A percentile compares a stretch with the other conserved stretches of the same genome.
Conservation (phyloP, 2,329 filamentous ascomycete species). For the Fusarium foetens region DNA sequence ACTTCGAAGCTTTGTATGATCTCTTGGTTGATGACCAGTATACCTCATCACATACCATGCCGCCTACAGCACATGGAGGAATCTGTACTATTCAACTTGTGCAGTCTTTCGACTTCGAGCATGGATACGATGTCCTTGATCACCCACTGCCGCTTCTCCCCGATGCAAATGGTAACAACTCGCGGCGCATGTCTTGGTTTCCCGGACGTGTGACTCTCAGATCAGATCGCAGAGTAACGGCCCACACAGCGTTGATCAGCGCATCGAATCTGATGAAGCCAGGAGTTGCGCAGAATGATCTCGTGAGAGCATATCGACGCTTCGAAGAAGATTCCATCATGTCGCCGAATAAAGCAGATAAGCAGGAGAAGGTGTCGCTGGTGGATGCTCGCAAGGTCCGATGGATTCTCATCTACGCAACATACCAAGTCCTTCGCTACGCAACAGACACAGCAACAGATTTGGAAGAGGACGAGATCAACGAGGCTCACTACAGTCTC, state of each 20-base stretch:
- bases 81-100: slow-evolving; percentile 77
- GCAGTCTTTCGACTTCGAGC: slow-evolving; percentile 70
- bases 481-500: slow-evolving; percentile 67
- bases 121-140: slow-evolving; percentile 67
- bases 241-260: slow-evolving; percentile 63
- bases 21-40: slow-evolving; percentile 73
- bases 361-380: slow-evolving; percentile 61
- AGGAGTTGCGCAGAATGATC: slow-evolving; percentile 56
- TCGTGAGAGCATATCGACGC: slow-evolving; percentile 74
- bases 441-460: slow-evolving; percentile 70
- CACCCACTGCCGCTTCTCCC: slow-evolving; percentile 77
- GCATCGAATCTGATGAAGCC: slow-evolving; percentile 59
- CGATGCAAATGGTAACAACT: slow-evolving; percentile 46
- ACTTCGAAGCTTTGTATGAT: slow-evolving; percentile 77
- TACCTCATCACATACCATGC: slow-evolving; percentile 59
- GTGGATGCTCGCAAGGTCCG: slow-evolving; percentile 79
- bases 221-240: slow-evolving; percentile 59
- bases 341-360: slow-evolving; percentile 63
- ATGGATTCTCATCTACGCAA: slow-evolving; percentile 80
- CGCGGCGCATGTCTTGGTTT: slow-evolving; percentile 56
- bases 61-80: slow-evolving; percentile 69
- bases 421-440: slow-evolving; percentile 76
- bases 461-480: slow-evolving; percentile 66
- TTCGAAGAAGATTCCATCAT: slow-evolving; percentile 73
- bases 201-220: slow-evolving; percentile 54